A percentile compares a stretch with the other conserved stretches of the same genome.
phyloP scores from a whole-genome alignment of 108 stramenopile genomes.

The Nitzschia sp. region DNA sequence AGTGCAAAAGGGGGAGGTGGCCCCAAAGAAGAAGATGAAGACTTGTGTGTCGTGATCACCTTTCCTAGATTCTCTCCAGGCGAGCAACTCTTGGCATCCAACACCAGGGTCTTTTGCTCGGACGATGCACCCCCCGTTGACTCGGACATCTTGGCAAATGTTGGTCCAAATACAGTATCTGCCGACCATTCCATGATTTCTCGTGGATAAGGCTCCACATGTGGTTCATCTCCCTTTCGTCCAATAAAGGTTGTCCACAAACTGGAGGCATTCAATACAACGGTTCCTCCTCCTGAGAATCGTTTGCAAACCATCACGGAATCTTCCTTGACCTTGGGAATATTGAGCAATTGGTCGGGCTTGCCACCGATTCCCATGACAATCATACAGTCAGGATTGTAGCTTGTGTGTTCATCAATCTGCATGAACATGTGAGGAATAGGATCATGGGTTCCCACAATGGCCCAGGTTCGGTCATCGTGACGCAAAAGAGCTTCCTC shows the following conservation, averaged over 20 bases:
- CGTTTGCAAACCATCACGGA: conserved; percentile 72
- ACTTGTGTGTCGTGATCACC: conserved; percentile 7
- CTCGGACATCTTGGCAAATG: conserved; percentile 52
- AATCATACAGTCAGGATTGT: conserved; percentile 46
- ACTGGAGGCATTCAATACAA: conserved; percentile 82
- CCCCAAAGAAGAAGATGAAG: not conserved
- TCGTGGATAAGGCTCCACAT: conserved; percentile 70
- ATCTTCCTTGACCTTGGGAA: conserved; percentile 47
- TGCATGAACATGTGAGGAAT: conserved; percentile 34
- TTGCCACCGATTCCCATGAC: conserved; percentile 92
- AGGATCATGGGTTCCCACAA: conserved; percentile 72
- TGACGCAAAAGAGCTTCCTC: conserved; percentile 84
- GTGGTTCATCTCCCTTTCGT: conserved; percentile 37
- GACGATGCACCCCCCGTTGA: not conserved
- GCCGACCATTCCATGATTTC: conserved; percentile 89
- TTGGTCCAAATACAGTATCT: conserved; percentile 63
- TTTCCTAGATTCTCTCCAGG: conserved; percentile 28
- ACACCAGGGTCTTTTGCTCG: conserved; percentile 42
- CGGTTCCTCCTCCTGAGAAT: conserved; percentile 95
- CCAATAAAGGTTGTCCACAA: conserved; percentile 85
- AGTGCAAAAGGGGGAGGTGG: conserved; percentile 45
- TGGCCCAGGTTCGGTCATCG: conserved; percentile 63
- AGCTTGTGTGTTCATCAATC: not conserved
- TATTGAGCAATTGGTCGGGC: conserved; percentile 61
- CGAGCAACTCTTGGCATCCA: conserved; percentile 59